A percentile compares a stretch with the other conserved stretches of the same genome.
Evolutionary conservation across 2,329 filamentous ascomycete species (phyloP).

Genomic region (Calycina herbarum): DNA sequence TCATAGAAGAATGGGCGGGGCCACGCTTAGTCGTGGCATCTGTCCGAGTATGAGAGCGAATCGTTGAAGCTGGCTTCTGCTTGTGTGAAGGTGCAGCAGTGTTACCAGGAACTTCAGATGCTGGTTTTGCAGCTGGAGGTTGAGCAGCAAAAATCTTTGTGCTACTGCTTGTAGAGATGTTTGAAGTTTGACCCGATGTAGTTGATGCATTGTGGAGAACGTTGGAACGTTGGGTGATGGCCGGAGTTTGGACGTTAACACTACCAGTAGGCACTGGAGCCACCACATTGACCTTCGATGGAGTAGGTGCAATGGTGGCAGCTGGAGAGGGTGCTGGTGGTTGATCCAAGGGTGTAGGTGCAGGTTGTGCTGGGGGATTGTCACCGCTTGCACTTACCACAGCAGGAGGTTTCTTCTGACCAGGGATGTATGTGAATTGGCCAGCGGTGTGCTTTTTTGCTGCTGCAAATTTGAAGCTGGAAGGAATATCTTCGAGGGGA

Average conservation of each 20-base stretch:
- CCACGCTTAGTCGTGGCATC: background rate
- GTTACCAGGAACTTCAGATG: background rate
- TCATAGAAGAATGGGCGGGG: background rate
- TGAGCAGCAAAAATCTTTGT: background rate
- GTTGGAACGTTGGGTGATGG: background rate
- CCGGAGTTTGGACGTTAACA: background rate
- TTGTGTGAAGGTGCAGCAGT: background rate
- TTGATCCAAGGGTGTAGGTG: background rate
- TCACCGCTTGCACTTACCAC: background rate
- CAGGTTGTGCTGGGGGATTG: background rate
- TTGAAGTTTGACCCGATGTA: background rate
- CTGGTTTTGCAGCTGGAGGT: background rate
- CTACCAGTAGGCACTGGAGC: background rate
- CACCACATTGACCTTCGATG: background rate
- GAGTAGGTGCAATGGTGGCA: background rate
- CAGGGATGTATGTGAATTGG: conserved; percentile 4
- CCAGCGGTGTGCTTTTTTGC: background rate
- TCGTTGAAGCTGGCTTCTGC: background rate
- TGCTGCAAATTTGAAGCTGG: conserved; percentile 6
- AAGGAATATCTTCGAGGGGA: background rate
- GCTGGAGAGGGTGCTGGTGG: background rate
- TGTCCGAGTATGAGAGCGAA: background rate
- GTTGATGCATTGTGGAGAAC: background rate
- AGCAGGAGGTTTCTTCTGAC: background rate
- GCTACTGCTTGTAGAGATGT: background rate